phyloP scores from a whole-genome alignment of 805 yeast species.

The Brettanomyces anomalus region DNA sequence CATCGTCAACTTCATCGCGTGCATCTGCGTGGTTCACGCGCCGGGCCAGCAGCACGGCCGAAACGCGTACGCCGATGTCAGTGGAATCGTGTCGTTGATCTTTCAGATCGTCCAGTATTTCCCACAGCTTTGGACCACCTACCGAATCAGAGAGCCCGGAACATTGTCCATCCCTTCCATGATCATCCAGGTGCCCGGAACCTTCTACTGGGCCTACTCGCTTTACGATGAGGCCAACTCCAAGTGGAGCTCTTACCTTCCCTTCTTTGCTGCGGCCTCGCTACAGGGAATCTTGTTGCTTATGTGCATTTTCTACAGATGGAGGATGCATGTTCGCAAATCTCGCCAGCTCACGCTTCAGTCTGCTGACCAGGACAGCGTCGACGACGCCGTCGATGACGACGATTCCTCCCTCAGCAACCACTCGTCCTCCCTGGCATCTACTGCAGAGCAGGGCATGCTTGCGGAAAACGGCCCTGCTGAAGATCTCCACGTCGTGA shows the following conservation, averaged over 20 bases:
- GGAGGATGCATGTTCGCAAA: background rate
- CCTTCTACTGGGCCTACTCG: conserved; percentile 69
- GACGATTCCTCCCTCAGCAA: too few relatives aligned
- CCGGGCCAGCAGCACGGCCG: conserved; percentile 9
- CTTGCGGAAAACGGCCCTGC: too few relatives aligned
- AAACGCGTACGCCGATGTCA: conserved; percentile 40
- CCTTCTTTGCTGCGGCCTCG: conserved; percentile 63
- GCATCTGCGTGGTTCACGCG: conserved; percentile 22
- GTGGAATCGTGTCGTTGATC: conserved; percentile 58
- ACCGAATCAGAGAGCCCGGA: conserved; percentile 63
- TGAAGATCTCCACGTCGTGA: too few relatives aligned
- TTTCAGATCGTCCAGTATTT: conserved; percentile 64
- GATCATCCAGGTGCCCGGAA: conserved; percentile 87
- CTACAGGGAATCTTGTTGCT: conserved; percentile 53
- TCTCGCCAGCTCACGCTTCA: background rate
- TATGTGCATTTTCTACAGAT: conserved; percentile 50
- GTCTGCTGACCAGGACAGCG: background rate
- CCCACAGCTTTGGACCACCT: conserved; percentile 74
- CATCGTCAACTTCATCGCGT: conserved; percentile 24
- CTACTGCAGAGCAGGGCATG: too few relatives aligned
- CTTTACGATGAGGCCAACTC: conserved; percentile 65
- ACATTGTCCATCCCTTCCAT: conserved; percentile 73
- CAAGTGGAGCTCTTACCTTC: conserved; percentile 82
- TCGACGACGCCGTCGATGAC: too few relatives aligned
- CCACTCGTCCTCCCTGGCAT: too few relatives aligned